phyloP scores from a whole-genome alignment of 345 rosid genomes.

The Eutrema heterophyllum region DNA sequence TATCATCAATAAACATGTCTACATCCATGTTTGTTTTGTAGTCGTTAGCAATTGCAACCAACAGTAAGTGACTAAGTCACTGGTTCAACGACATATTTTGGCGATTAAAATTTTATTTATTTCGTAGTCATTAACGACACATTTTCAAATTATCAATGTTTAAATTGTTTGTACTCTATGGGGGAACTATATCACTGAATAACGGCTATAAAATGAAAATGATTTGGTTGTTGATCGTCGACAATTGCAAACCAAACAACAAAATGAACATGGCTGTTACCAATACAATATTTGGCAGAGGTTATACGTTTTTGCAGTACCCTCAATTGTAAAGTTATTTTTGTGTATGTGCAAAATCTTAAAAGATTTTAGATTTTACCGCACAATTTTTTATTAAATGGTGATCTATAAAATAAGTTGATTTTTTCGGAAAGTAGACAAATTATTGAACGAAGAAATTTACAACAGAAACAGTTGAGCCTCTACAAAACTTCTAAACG shows the following conservation, averaged over 20 bases:
- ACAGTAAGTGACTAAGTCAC: neutral
- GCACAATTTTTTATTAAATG: neutral
- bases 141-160: too few species aligned
- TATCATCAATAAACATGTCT: conserved; percentile 23
- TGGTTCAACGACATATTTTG: neutral
- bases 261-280: neutral
- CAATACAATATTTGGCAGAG: neutral
- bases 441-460: neutral
- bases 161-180: too few species aligned
- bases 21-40: conserved; percentile 1
- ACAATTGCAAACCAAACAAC: neutral
- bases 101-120: too few species aligned
- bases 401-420: neutral
- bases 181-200: too few species aligned
- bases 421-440: neutral
- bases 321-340: neutral
- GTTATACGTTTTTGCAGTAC: neutral
- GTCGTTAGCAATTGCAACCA: neutral
- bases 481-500: neutral
- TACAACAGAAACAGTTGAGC: neutral
- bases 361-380: neutral
- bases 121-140: too few species aligned
- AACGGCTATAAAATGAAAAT: too few species aligned
- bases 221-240: too few species aligned
- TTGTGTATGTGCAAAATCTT: neutral